Base-by-base conservation (phyloP, 2,329 filamentous ascomycete genomes). In the Paecilomyces niveus region DNA sequence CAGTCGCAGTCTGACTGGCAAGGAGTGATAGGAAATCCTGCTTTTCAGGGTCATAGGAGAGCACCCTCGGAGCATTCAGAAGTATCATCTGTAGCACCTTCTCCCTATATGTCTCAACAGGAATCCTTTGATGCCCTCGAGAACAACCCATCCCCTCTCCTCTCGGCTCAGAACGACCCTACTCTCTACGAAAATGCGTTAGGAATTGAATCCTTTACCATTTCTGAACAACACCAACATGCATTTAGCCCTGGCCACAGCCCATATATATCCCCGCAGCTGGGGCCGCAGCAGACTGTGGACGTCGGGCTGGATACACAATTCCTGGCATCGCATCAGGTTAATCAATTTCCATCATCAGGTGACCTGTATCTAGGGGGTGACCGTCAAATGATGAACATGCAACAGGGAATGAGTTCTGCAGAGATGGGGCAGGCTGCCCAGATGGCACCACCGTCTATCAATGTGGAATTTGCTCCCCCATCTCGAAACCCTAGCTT, bases 51-150 rank as follows among this genome's bases (percentile, higher is more conserved):
- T n/a, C 93, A 97, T 71, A 84, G 92, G 65, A 85, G 92, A 68
- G 87, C 85, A 39, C 89, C 90, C 0, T 97, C 92, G n/a, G 93
- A 97, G 66, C 91, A 88, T 68, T 96, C 92, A 2, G 93, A 97
- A 65, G 87, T 96, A 5, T 96, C 85, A 2, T 96, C 91, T 18
- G 89, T 87, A 15, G 87, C 89, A 22, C 89, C 87, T 24, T 97
- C 93, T 18, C 93, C 93, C 3, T 91, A 90, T 68, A 76, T 96
- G 58, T 83, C 83, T 29, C 88, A 88, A 64, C 83, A 89, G 60
- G 92, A 97, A 67, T 85, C 80, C 62, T 95, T 96, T 68, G 92
- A 96, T 21, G 75, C 80, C n/a, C 80, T 83, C 55, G 83, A 89
- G 78, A 85, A 62, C 82, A 88, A 73, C 58, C 87, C 90, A 60